Conservation (phyloP, 2,329 filamentous ascomycete species). For the Monilinia vaccinii-corymbosi region DNA sequence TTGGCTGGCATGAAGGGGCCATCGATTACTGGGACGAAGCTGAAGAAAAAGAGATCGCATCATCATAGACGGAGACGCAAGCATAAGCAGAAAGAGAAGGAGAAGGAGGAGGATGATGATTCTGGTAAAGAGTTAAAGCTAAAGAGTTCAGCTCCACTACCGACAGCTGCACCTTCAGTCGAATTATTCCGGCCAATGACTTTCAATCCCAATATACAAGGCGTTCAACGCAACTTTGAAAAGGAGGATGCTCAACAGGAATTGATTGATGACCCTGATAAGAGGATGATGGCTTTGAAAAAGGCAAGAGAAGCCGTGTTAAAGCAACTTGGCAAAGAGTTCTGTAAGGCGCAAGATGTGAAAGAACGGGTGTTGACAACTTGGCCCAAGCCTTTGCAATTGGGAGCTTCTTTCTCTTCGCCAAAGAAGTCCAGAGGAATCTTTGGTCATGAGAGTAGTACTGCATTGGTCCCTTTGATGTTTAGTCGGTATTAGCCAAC, state of each 20-base stretch:
- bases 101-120: constrained; percentile 9
- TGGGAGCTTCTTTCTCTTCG: constrained; percentile 15
- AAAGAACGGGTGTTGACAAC: constrained; percentile 12
- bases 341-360: constrained; percentile 26
- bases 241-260: constrained; percentile 46
- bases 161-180: constrained; percentile 17
- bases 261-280: constrained; percentile 48
- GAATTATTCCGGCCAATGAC: constrained; percentile 45
- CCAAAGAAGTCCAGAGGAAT: constrained; percentile 18
- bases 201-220: constrained; percentile 43
- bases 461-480: constrained; percentile 49
- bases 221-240: constrained; percentile 49
- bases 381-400: constrained; percentile 2
- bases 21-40: constrained; percentile 35
- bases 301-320: constrained; percentile 53
- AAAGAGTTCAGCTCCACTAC: constrained; percentile 23
- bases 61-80: constrained; percentile 26
- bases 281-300: constrained; percentile 45
- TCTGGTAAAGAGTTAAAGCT: background rate
- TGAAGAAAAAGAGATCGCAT: constrained; percentile 34
- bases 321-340: constrained; percentile 48
- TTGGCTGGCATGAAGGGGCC: constrained; percentile 9
- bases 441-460: constrained; percentile 39
- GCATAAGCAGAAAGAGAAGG: constrained; percentile 27
- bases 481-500: constrained; percentile 37